Evolutionary conservation across 192 early-diverging fungal genomes (phyloP), one percentile per base, ranked within the genome.

Genomic region (Coemansia sp.): DNA sequence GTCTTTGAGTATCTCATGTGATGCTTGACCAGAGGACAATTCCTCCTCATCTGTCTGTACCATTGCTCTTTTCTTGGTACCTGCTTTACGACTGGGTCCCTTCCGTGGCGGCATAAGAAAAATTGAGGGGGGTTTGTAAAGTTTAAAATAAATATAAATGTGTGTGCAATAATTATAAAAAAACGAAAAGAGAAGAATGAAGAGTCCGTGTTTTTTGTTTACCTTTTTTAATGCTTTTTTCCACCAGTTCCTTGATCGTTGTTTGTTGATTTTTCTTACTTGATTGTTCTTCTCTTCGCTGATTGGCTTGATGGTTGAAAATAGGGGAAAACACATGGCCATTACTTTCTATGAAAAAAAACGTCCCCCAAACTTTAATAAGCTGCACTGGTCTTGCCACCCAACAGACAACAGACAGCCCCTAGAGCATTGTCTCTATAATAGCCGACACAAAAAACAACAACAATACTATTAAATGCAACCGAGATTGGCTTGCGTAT

Each of bases 101-200:
- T 72, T 72, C 54, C 70, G 70, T 41, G 70, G 70, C 18, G 63
- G 40, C 70, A 72, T 72, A 42, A 27, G 24, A 27, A 27, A 27
- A 27, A 27, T 27, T 27, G 24, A 22, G 22, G 27, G 36, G 40
- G 9, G n/a, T 13, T 11, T 16, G 10, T 64, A 42, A 64, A 64
- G 6, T 22, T 63, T 63, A 1, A 38, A 31, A 10, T 63, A 42
- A 20, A 64, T 44, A 16, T 46, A 38, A 38, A 38, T 38, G 36
- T 38, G 36, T 38, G 36, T 18, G 20, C 63, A 59, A 4, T 60
- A 27, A 51, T 12, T 27, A 27, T 27, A 27, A 27, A 27, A 27
- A 61, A 67, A 27, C 24, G 24, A 41, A 67, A 8, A 67, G 7
- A 22, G 55, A 40, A 34, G 18, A 67, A 1, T 3, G n/a, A 22